These are phyloP conservation scores for Beta corolliflora DNA, from an alignment of 179 eudicot genomes.

Conservation along the genomic window DNA sequence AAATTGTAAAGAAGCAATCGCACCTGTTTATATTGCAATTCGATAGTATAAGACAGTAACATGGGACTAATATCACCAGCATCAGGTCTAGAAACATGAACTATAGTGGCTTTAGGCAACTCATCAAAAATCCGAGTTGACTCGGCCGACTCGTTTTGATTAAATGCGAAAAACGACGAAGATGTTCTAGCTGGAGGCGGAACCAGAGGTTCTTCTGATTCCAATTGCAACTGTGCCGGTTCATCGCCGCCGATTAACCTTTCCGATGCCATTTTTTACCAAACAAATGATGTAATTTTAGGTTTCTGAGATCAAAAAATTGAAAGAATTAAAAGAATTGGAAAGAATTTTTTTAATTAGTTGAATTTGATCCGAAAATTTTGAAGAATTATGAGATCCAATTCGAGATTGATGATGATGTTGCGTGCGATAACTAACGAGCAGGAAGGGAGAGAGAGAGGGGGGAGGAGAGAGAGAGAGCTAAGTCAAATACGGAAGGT, in stretches of 20 bases:
- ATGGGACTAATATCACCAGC: slow-evolving; percentile 87
- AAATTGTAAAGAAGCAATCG: background rate
- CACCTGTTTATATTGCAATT: slow-evolving; percentile 82
- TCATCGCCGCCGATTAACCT: slow-evolving; percentile 52
- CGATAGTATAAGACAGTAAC: slow-evolving; percentile 75
- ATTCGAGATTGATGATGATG: background rate
- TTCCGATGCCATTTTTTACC: slow-evolving; percentile 51
- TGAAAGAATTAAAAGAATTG: background rate
- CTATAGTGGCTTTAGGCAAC: slow-evolving; percentile 76
- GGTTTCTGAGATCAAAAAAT: background rate
- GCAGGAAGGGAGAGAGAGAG: background rate
- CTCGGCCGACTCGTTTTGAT: slow-evolving; percentile 42
- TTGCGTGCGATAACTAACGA: slow-evolving; percentile 34
- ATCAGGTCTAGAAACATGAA: slow-evolving; percentile 84
- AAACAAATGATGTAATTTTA: background rate
- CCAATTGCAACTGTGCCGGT: slow-evolving; percentile 57
- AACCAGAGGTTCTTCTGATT: slow-evolving; percentile 38
- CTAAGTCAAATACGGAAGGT: slow-evolving; percentile 34
- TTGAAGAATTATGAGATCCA: slow-evolving; percentile 27
- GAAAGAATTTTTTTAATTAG: background rate
- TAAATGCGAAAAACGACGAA: slow-evolving; percentile 55
- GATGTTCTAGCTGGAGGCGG: slow-evolving; percentile 35
- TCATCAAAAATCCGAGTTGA: slow-evolving; percentile 72
- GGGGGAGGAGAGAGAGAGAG: slow-evolving; percentile 6
- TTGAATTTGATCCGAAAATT: slow-evolving; percentile 23